Evolutionary conservation across 345 rosid species (phyloP), one percentile per base, ranked within the genome.

Genomic region (Murraya koenigii): DNA sequence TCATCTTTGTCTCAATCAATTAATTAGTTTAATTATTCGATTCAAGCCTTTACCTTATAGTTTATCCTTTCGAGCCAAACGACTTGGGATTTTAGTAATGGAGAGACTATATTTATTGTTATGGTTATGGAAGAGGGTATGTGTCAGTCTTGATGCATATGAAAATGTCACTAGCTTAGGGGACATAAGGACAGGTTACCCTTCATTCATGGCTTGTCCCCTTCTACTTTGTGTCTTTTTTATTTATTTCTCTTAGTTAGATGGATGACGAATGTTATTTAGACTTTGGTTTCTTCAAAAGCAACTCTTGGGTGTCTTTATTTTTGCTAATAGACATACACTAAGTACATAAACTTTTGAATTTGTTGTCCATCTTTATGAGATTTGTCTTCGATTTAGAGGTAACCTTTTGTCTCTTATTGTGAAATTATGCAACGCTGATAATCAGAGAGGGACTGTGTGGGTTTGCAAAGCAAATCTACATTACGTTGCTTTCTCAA

Each of bases 141-240:
- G 36, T 20, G 65, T 26, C 19, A 63, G 22, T 19, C 56, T 49
- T 63, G 33, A 44, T 47, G 66, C 59, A 32, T 14, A 61, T 73
- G 41, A 61, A 60, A 13, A 38, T 72, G 85, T 82, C 62, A 65
- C 56, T 75, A 70, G 66, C 38, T 38, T 47, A 71, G 82, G 80
- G 77, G 85, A 84, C 79, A 86, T 19, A 39, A 36, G 58, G 82
- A 36, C 85, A 83, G 77, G 82, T 38, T 59, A 26, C 73, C 80
- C 78, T 61, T 81, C 66, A 69, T 77, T 73, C 76, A 79, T 75
- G 87, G 81, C 64, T 78, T 82, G 81, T 84, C 80, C 72, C 63
- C 47, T 76, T 81, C 75, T 25, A 44, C 2, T n/a, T n/a, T 20
- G 7, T 76, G 68, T 71, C 44, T 64, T 52, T 47, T 49, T n/a